These are phyloP conservation scores for Fusarium pseudoanthophilum DNA, from an alignment of 2,329 filamentous ascomycete genomes.

Conservation along the genomic window DNA sequence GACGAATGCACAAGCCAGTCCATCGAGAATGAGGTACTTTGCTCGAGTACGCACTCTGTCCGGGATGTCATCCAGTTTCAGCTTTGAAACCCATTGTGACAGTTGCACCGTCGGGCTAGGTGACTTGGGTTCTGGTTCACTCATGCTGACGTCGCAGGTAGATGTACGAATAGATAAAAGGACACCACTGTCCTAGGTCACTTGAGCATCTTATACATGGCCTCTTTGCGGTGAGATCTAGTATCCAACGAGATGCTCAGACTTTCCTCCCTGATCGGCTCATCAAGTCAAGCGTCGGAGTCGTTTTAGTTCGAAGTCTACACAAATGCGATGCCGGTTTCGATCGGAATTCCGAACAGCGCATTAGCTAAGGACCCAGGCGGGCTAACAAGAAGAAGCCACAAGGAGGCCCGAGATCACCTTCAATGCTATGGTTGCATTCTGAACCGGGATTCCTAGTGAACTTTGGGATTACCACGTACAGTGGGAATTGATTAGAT, in stretches of 20 bases:
- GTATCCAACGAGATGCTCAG: neutral
- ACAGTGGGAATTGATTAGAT: neutral
- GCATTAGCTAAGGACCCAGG: neutral
- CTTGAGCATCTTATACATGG: neutral
- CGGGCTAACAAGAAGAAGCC: neutral
- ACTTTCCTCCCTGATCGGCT: neutral
- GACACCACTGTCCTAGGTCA: too few relatives aligned
- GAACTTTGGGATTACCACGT: neutral
- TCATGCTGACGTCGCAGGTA: neutral
- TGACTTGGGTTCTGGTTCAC: neutral
- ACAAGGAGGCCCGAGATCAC: neutral
- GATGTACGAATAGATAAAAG: neutral
- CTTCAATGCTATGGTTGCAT: neutral
- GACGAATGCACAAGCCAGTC: neutral
- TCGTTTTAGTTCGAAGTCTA: neutral
- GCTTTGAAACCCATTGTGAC: conserved; percentile 2
- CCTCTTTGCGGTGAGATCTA: neutral
- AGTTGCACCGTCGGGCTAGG: neutral
- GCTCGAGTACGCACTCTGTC: neutral
- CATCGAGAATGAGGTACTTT: conserved; percentile 5
- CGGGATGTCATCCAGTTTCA: neutral
- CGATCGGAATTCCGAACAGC: neutral
- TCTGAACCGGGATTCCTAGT: neutral
- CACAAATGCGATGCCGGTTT: neutral
- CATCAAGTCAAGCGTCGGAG: neutral